Percentiles rank a stretch among this genome's conserved stretches.
These are phyloP conservation scores for Oropetium thomaeum DNA, from an alignment of 176 grass and related monocot species.

Conservation along the genomic window DNA sequence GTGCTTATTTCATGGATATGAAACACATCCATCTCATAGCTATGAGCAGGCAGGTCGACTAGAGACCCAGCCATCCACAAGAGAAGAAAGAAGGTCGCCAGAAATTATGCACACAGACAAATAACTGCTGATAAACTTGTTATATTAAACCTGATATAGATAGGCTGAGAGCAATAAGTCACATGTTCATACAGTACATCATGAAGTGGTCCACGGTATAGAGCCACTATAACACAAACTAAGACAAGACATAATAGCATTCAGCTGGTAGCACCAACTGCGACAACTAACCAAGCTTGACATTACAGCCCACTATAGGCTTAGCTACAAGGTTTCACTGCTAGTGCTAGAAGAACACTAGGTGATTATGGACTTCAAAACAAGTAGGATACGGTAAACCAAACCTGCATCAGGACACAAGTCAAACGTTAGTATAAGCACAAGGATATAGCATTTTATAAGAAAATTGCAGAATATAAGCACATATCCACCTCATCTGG, in stretches of 20 bases:
- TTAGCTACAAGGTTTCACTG: neutral
- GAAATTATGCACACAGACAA: neutral
- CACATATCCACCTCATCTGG: constrained; percentile 5
- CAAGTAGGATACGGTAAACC: neutral
- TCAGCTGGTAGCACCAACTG: neutral
- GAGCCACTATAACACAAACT: constrained; percentile 2
- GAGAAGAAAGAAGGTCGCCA: neutral
- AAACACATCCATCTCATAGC: neutral
- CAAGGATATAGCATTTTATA: neutral
- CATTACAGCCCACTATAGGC: neutral
- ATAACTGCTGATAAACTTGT: neutral
- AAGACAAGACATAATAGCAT: constrained; percentile 1
- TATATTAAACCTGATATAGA: neutral
- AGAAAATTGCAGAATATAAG: neutral
- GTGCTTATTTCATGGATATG: neutral
- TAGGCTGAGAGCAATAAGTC: neutral
- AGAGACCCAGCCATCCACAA: neutral
- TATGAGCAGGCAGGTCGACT: neutral
- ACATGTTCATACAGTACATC: neutral
- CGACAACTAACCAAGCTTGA: neutral
- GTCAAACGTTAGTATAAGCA: neutral
- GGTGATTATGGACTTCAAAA: neutral
- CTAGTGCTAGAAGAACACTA: neutral
- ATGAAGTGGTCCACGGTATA: neutral
- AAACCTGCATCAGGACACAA: constrained; percentile 22